Evolutionary conservation across 805 yeast species (phyloP).

Genomic region (Spencermartinsiella europaea): DNA sequence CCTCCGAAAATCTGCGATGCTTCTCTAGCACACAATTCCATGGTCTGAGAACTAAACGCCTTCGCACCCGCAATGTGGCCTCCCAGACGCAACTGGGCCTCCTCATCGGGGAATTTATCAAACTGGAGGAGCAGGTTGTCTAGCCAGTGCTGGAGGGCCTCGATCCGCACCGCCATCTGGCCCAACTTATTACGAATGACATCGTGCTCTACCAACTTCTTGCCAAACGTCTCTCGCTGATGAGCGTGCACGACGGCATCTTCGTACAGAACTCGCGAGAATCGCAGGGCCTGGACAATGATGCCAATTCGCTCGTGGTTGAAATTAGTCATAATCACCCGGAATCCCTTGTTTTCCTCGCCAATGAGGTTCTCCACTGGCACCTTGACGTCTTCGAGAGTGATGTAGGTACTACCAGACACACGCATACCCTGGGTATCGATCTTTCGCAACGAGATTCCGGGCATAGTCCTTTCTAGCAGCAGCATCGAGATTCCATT

Average conservation of each 20-base stretch:
- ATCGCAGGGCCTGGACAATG: constrained; percentile 36
- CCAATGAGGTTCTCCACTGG: constrained; percentile 38
- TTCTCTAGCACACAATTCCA: constrained; percentile 41
- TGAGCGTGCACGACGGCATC: constrained; percentile 38
- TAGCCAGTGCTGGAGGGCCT: constrained; percentile 38
- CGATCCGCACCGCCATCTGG: constrained; percentile 37
- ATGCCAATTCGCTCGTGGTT: constrained; percentile 41
- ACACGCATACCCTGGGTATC: constrained; percentile 38
- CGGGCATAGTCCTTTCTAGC: constrained; percentile 35
- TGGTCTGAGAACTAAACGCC: constrained; percentile 37
- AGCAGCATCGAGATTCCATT: constrained; percentile 36
- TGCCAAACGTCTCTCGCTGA: constrained; percentile 39
- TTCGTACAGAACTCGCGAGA: constrained; percentile 35
- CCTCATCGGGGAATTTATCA: constrained; percentile 28
- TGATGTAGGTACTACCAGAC: constrained; percentile 38
- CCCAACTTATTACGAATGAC: constrained; percentile 40
- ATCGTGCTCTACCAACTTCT: constrained; percentile 36
- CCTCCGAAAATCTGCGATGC: constrained; percentile 43
- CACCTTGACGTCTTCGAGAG: constrained; percentile 41
- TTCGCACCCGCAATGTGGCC: constrained; percentile 41
- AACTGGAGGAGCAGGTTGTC: constrained; percentile 35
- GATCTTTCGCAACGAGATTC: constrained; percentile 35
- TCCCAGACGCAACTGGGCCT: constrained; percentile 35
- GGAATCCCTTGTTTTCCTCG: constrained; percentile 38
- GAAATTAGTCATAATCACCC: constrained; percentile 39